Percentiles rank a stretch among this genome's conserved stretches.
phyloP scores from a whole-genome alignment of 495 filamentous ascomycete species.

The Hypoxylon rickii region DNA sequence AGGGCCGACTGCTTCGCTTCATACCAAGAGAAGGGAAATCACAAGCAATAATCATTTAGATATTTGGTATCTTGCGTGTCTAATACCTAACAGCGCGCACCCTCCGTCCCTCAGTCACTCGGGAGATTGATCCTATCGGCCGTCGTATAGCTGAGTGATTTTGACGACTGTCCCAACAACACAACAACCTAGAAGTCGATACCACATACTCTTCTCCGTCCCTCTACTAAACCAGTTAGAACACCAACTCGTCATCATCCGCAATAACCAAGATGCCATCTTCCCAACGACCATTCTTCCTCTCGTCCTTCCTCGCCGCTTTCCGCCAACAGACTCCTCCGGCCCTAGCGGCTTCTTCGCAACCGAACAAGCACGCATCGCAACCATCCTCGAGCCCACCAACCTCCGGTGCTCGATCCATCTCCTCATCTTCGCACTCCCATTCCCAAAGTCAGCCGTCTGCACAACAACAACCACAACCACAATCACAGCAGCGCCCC shows the following conservation, averaged over 20 bases:
- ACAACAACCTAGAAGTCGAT: neutral
- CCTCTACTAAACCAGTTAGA: too few species aligned
- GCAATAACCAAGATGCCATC: slow-evolving; percentile 57
- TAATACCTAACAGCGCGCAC: slow-evolving; percentile 9
- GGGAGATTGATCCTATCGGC: neutral
- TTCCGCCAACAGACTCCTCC: slow-evolving; percentile 62
- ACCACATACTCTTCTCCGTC: neutral
- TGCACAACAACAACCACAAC: slow-evolving; percentile 41
- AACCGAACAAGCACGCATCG: slow-evolving; percentile 50
- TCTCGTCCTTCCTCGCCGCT: slow-evolving; percentile 83
- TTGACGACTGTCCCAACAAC: neutral
- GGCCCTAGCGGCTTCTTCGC: slow-evolving; percentile 42
- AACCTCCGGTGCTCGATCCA: slow-evolving; percentile 45
- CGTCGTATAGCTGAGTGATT: slow-evolving; percentile 1
- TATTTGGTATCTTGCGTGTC: too few species aligned
- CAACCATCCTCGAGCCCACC: slow-evolving; percentile 31
- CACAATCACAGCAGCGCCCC: slow-evolving; percentile 42
- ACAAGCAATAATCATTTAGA: too few species aligned
- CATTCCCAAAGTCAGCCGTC: slow-evolving; percentile 37
- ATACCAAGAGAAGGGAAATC: too few species aligned
- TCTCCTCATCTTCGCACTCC: slow-evolving; percentile 44
- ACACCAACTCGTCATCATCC: neutral
- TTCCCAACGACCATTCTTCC: slow-evolving; percentile 76
- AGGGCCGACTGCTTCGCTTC: too few species aligned
- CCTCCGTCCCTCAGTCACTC: slow-evolving; percentile 5